phyloP scores from a whole-genome alignment of 192 early-diverging fungal genomes.

The Rhizoclosmatium globosum region DNA sequence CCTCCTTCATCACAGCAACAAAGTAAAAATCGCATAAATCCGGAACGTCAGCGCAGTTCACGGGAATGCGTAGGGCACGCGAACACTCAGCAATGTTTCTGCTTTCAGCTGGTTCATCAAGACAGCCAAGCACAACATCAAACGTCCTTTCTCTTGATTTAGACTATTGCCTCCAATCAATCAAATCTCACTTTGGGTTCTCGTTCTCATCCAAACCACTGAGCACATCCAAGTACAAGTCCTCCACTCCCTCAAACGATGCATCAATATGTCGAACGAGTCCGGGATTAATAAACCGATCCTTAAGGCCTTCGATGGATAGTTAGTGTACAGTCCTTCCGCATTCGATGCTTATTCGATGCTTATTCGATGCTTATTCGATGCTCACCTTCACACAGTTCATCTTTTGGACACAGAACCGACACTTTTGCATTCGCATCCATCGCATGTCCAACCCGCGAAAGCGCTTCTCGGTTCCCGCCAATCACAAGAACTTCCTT shows the following conservation, averaged over 20 bases:
- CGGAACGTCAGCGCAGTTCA: conserved; percentile 93
- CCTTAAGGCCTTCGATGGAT: background rate
- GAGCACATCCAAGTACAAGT: conserved; percentile 46
- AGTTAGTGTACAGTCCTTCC: background rate
- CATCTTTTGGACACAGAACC: conserved; percentile 68
- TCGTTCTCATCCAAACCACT: background rate
- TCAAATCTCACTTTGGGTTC: background rate
- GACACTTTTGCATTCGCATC: conserved; percentile 84
- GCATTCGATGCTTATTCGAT: background rate
- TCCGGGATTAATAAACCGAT: conserved; percentile 11
- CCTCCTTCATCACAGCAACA: conserved; percentile 75
- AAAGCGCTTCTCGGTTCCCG: conserved; percentile 83
- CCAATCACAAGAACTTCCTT: conserved; percentile 91
- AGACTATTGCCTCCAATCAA: conserved; percentile 1
- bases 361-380: background rate
- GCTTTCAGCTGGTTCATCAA: conserved; percentile 17
- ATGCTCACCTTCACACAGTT: conserved; percentile 41
- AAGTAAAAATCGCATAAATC: conserved; percentile 94
- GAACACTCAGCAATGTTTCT: conserved; percentile 6
- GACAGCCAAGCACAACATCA: conserved; percentile 20
- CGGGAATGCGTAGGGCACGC: conserved; percentile 72
- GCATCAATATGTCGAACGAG: conserved; percentile 62
- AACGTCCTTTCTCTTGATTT: conserved; percentile 42
- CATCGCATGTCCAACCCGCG: conserved; percentile 81
- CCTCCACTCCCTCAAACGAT: conserved; percentile 52